Conservation (phyloP, 768 basidiomycete genomes). For the Boletus tomentosulus region DNA sequence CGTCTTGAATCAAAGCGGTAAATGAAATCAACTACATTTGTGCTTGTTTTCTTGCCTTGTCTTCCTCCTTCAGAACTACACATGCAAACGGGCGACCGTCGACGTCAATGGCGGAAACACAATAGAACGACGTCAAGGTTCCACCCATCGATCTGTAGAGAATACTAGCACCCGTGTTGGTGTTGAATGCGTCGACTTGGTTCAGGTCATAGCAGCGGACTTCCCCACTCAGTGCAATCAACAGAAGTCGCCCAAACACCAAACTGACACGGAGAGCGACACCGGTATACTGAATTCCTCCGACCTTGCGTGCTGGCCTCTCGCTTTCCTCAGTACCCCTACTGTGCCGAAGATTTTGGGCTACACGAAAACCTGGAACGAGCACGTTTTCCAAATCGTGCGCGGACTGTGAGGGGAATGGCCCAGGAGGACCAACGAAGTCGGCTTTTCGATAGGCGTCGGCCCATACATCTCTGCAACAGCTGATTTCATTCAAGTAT, state of each 20-base stretch:
- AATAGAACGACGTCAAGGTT: constrained; percentile 1
- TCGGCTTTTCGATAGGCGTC: not conserved
- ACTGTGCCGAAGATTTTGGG: not conserved
- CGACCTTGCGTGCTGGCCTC: not conserved
- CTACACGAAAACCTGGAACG: not conserved
- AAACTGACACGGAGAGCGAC: not conserved
- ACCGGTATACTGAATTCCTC: not conserved
- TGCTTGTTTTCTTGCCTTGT: not conserved
- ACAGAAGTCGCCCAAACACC: not conserved
- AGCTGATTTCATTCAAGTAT: not conserved
- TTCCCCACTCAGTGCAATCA: not conserved
- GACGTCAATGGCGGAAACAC: constrained; percentile 8
- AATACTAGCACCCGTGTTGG: not conserved
- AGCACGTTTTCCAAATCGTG: not conserved
- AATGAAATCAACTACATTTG: constrained; percentile 2
- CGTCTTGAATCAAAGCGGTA: no score
- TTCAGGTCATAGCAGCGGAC: not conserved
- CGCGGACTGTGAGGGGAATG: not conserved
- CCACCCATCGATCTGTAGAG: not conserved
- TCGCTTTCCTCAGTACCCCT: not conserved
- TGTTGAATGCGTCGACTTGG: not conserved
- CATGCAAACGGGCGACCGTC: constrained; percentile 17
- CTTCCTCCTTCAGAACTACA: constrained; percentile 6
- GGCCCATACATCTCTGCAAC: not conserved
- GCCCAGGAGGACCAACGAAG: not conserved